Base-by-base conservation (phyloP, 192 early-diverging fungal genomes). In the Ambispora gerdemannii region DNA sequence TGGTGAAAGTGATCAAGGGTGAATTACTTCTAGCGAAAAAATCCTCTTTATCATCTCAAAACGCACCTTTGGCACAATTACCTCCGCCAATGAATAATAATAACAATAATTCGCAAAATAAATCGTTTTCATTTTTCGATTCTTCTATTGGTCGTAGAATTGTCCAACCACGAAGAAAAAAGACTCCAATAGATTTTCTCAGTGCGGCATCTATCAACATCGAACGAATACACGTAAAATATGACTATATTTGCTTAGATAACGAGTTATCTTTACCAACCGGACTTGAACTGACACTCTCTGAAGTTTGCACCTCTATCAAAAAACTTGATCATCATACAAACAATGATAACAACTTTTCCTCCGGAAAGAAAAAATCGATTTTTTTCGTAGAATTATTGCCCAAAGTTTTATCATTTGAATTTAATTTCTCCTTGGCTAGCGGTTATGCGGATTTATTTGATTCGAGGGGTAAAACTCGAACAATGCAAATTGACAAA, bases 151-250 rank as follows among this genome's bases (percentile, higher is more conserved):
- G 20, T 38, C 15, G 67, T 34, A 70, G 15, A 36, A 70, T 70
- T 4, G 4, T 27, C 19, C 15, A 22, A 13, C 20, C 30, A 25
- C 67, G 52, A 27, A 33, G 67, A 55, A 70, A 70, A 38, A 70
- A 56, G n/a, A 70, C 51, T 3, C 55, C 55, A 27, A 22, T 55
- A 15, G 67, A 70, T 36, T 58, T 43, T 28, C 13, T 70, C 28
- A 38, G 33, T 51, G n/a, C 1, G 7, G 25, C 24, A 4, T 51
- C 1, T 8, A 8, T 69, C 27, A 24, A 35, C 1, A 1, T 69
- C 19, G 17, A 25, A 19, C 4, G 24, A 25, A 25, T 69, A 24
- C 19, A 56, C 51, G 19, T 69, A 15, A 20, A 27, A 25, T 69
- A 69, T 58, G 30, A 69, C 1, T 38, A 36, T 47, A 24, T 31